Evolutionary conservation across 768 basidiomycete genomes (phyloP), one percentile per base, ranked within the genome.

Genomic region (Coprinellus micaceus): DNA sequence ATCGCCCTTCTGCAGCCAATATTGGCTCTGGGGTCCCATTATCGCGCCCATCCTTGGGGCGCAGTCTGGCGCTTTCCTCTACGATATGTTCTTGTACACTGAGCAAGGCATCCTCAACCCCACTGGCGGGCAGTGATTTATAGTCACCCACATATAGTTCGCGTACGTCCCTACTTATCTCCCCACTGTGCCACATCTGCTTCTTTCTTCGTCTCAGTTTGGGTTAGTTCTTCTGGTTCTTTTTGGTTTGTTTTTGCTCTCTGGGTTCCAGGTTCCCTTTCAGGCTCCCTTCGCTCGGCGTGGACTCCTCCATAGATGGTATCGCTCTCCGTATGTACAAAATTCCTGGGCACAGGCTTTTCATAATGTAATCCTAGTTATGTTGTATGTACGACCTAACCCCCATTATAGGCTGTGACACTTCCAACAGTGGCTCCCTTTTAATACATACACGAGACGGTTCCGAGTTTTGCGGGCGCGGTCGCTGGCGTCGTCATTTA

Each of bases 21-120:
- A 88, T 63, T 89, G 86, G 87, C 58, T 89, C 33, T 89, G 88
- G 87, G 82, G 82, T 61, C 82, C 85, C 2, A 63, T 86, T 17
- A 67, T 85, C 37, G 84, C 72, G 1, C 81, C 85, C 9, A 79
- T 88, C 64, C 59, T 80, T 30, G 87, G 88, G 24, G 84, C 77
- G 47, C 75, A 82, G 56, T 64, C 70, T 4, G 88, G 82, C 12
- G 73, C 76, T 3, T 66, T 82, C 53, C 58, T 82, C 37, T 89
- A 89, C 60, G 87, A 89, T 61, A 43, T 71, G 2, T 71, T 85
- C 58, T 54, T 88, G 53, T 86, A 78, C 68, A 75, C 74, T 2
- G 86, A 83, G n/a, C 37, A 47, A 15, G 36, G 52, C 22, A 13
- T 50, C 24, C 37, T 57, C 9, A 43, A 52, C 30, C 50, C 50